These are phyloP conservation scores for Cucumis hystrix DNA, from an alignment of 306 rosid species.

Conservation along the genomic window DNA sequence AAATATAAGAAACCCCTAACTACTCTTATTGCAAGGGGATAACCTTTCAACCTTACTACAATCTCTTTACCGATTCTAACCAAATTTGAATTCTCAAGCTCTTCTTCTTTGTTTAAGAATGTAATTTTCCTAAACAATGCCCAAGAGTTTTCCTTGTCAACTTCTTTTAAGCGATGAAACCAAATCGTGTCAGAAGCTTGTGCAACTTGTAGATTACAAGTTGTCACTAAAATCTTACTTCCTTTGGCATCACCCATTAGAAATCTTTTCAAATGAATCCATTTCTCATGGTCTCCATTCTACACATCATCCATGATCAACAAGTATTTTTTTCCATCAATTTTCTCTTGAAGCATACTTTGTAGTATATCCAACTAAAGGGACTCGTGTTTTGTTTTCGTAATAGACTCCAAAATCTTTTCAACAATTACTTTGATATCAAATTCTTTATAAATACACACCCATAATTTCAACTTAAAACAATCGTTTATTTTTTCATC, in stretches of 20 bases:
- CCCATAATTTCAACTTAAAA: constrained; percentile 13
- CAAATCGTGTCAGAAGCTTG: background rate
- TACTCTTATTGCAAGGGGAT: background rate
- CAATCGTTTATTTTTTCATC: background rate
- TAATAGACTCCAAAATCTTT: background rate
- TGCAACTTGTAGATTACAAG: background rate
- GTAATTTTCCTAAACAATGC: background rate
- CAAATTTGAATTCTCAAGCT: background rate
- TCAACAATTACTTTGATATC: background rate
- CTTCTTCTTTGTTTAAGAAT: background rate
- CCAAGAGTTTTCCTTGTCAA: background rate
- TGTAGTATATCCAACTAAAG: background rate
- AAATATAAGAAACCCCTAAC: background rate
- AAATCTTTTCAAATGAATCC: background rate
- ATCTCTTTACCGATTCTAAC: constrained; percentile 3
- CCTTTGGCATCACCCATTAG: background rate
- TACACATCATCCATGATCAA: background rate
- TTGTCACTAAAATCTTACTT: background rate
- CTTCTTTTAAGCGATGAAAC: background rate
- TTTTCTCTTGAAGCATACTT: too few relatives aligned
- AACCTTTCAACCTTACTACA: constrained; percentile 5
- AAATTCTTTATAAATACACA: constrained; percentile 8
- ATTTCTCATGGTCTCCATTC: background rate
- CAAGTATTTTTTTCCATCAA: background rate
- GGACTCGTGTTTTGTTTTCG: background rate